phyloP scores from a whole-genome alignment of 257 asterid species.

The Paraleonurus japonicus region DNA sequence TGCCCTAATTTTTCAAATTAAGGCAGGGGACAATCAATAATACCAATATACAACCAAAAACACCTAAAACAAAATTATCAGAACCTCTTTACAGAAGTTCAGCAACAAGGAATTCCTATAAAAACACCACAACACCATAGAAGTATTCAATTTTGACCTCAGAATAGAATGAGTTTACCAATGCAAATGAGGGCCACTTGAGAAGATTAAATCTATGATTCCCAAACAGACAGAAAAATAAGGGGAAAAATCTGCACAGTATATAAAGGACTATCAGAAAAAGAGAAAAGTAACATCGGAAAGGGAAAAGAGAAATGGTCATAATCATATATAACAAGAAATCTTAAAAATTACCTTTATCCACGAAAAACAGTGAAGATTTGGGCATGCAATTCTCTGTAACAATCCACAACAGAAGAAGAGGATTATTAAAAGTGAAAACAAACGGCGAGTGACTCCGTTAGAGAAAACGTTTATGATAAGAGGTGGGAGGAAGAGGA shows the following conservation, averaged over 20 bases:
- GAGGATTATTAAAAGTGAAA: background rate
- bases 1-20: background rate
- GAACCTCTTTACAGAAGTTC: conserved; percentile 18
- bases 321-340: background rate
- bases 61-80: background rate
- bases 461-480: conserved; percentile 25
- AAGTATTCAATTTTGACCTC: conserved; percentile 19
- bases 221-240: conserved; percentile 3
- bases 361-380: conserved; percentile 31
- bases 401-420: conserved; percentile 15
- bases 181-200: background rate
- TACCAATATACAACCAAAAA: conserved; percentile 15
- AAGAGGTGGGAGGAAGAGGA: conserved; percentile 9
- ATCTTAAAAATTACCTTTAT: conserved; percentile 30
- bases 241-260: conserved; percentile 14
- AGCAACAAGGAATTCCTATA: conserved; percentile 26
- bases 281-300: background rate
- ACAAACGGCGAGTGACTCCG: conserved; percentile 43
- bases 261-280: background rate
- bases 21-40: background rate
- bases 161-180: conserved; percentile 17
- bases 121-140: conserved; percentile 9
- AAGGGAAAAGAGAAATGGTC: background rate
- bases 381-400: conserved; percentile 34
- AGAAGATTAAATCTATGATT: conserved; percentile 17